Base-by-base conservation (phyloP, 768 basidiomycete species). In the Suillus lakei region DNA sequence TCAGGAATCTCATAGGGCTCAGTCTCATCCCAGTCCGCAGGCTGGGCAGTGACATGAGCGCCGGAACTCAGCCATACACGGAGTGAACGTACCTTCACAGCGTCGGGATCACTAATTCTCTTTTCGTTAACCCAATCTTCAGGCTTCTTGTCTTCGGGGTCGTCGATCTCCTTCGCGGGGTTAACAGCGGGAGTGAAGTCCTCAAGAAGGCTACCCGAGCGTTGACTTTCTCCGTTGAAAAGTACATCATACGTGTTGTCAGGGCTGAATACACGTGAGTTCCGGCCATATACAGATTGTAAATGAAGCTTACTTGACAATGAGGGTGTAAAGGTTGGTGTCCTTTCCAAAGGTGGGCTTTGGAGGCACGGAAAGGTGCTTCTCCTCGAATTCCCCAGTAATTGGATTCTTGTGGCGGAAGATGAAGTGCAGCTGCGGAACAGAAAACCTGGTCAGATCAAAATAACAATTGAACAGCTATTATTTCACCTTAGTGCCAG, bases 1-100 rank as follows among this genome's bases (percentile, higher is more conserved):
- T 99, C 98, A 61, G 81, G 80, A 71, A 99, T 92, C 76, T 96
- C 92, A 71, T 93, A 92, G 3, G 98, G 97, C 53, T 93, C 96
- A 56, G 91, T 93, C 81, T 99, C 98, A 74, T 99, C 95, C 98
- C 98, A 99, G 79, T 99, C 98, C 3, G 81, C 93, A 58, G 97
- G 97, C 93, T 91, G 68, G 6, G 28, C 15, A 48, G 63, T 23
- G 8, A 63, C 43, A 55, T 58, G 0, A 36, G 3, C 6, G 62
- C 7, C 50, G 65, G 34, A 12, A 12, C 12, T 30, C 16, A 12
- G 15, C 26, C 2, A 18, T 0, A 9, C 51, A 59, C 34, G 21
- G 39, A 1, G 48, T 26, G 1, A 26, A 69, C 81, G 16, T 60
- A 91, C 91, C 86, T 97, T 98, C 70, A 74, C 86, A 44, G 96